A percentile compares a stretch with the other conserved stretches of the same genome.
Conservation (phyloP, 345 rosid genomes). For the Streptanthus diversifolius region DNA sequence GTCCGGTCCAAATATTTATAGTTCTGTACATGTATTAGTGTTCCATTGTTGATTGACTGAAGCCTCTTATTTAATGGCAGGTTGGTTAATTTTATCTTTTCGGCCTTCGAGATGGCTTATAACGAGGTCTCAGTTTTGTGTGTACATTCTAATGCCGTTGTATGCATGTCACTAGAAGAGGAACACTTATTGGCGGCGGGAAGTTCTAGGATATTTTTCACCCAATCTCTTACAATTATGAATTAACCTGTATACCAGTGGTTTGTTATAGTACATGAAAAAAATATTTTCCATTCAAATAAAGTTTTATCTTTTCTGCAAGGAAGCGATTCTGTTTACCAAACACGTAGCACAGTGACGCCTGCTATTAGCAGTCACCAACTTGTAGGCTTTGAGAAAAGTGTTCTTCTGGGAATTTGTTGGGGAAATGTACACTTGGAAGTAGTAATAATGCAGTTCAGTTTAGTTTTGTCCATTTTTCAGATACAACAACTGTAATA, state of each 20-base stretch:
- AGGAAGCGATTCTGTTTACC: background rate
- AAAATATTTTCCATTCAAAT: background rate
- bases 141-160: constrained; percentile 15
- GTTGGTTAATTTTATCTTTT: constrained; percentile 26
- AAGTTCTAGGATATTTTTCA: constrained; percentile 35
- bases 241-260: constrained; percentile 27
- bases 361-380: background rate
- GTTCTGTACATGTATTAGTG: background rate
- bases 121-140: constrained; percentile 32
- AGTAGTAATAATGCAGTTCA: background rate
- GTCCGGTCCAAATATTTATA: background rate
- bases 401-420: background rate
- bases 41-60: constrained; percentile 13
- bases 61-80: constrained; percentile 32
- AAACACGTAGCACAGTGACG: background rate
- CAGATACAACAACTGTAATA: background rate
- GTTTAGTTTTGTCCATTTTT: constrained; percentile 8
- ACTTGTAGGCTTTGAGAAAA: constrained; percentile 12
- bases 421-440: background rate
- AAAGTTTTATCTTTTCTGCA: constrained; percentile 4
- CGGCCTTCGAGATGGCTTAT: constrained; percentile 23
- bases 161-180: constrained; percentile 45
- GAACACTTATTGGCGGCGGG: constrained; percentile 42
- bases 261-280: constrained; percentile 19
- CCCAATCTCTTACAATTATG: constrained; percentile 24